Percentiles rank a stretch among this genome's conserved stretches.
Conservation (phyloP, 202 grass and related monocot genomes). For the Schoenoplectus triqueter region DNA sequence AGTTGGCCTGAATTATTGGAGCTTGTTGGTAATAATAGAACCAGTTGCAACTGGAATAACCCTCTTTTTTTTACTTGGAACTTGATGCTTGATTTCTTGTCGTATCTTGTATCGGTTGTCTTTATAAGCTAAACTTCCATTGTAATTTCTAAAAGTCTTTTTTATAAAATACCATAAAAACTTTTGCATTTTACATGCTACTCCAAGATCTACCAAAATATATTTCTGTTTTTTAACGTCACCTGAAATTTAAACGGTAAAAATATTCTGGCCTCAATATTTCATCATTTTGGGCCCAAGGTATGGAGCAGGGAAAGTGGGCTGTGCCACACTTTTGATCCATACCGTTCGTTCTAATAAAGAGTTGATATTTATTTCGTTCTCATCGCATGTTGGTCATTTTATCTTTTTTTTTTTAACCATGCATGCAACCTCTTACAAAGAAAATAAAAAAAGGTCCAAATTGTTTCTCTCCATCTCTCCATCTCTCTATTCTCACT, state of each 20-base stretch:
- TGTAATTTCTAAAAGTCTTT: background rate
- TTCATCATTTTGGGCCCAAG: background rate
- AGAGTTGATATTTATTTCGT: too few relatives aligned
- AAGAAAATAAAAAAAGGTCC: too few relatives aligned
- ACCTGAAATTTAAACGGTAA: background rate
- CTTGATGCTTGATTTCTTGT: conserved; percentile 28
- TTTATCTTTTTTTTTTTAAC: too few relatives aligned
- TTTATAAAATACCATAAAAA: conserved; percentile 9
- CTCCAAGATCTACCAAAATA: background rate
- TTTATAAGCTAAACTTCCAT: background rate
- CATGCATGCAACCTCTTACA: too few relatives aligned
- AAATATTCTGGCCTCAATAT: background rate
- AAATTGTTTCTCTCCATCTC: too few relatives aligned
- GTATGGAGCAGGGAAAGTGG: too few relatives aligned
- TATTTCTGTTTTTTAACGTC: background rate
- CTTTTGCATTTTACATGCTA: conserved; percentile 10
- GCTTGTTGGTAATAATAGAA: conserved; percentile 52
- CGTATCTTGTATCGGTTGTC: conserved; percentile 13
- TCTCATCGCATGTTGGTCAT: too few relatives aligned
- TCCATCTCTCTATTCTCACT: too few relatives aligned
- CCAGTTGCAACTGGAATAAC: conserved; percentile 37
- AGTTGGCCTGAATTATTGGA: conserved; percentile 72
- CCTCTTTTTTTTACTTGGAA: conserved; percentile 47
- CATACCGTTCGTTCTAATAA: too few relatives aligned
- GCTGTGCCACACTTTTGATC: too few relatives aligned